Evolutionary conservation across 805 yeast species (phyloP), one percentile per base, ranked within the genome.

Genomic region (Metschnikowia vanudenii): DNA sequence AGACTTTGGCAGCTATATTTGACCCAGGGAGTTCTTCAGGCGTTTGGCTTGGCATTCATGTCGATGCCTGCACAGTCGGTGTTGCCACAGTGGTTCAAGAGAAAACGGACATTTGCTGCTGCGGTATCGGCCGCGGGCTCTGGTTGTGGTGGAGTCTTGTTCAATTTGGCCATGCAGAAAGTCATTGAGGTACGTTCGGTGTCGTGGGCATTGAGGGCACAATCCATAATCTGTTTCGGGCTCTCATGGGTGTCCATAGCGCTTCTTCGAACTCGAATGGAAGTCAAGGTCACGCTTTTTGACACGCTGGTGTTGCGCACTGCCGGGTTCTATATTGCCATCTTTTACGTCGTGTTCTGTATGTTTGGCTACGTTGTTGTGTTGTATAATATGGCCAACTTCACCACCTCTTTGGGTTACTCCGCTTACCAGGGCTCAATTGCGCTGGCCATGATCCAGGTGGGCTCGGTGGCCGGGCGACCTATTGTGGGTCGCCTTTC

Each of bases 11-110:
- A 86, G 51, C 58, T 86, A 12, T 82, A 75, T 56, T 61, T 82
- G 34, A 79, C 88, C 6, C 91, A 85, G 63, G 91, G 92, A 24
- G 68, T 84, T 2, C 49, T 85, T 36, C 76, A 75, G 43, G 85
- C 89, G 28, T 57, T 77, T 28, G 76, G 81, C n/a, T 67, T 74
- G 29, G 80, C 88, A 0, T 59, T 80, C 13, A 68, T 81, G 30
- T 76, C 80, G 43, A 71, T 81, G 3, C 85, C 92, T 1, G 81
- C 79, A 4, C 65, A 81, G 17, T 73, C 81, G 2, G 63, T 84
- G 12, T 56, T 85, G 20, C 89, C 90, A 0, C 87, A 81, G 45
- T 85, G 87, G 85, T 86, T 86, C 60, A 63, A 78, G 37, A 82
- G 78, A 52, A 81, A 68, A 48, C 71, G 91, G 53, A 82, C 82